These are phyloP conservation scores for Hirschfeldia incana DNA, from an alignment of 345 rosid genomes.

Conservation along the genomic window DNA sequence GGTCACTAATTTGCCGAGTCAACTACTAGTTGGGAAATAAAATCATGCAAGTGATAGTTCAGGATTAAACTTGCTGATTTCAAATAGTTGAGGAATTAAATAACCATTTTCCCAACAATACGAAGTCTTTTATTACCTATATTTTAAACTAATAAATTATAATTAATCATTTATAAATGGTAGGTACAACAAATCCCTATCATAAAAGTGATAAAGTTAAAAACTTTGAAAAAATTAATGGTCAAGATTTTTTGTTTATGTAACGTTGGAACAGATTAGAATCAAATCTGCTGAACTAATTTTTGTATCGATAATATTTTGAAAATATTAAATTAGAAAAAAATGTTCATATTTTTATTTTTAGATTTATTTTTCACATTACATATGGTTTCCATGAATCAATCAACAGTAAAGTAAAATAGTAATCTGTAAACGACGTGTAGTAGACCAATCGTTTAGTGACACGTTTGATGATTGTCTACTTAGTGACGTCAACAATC, in stretches of 20 bases:
- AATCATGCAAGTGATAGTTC: no score
- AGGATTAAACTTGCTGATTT: no score
- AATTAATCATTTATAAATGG: neutral
- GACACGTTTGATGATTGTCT: neutral
- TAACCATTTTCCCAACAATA: no score
- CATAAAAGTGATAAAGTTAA: neutral
- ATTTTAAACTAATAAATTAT: neutral
- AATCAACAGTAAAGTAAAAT: no score
- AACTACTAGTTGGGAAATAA: no score
- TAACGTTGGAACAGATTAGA: neutral
- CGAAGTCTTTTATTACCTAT: neutral
- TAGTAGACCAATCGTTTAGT: neutral
- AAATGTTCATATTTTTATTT: neutral
- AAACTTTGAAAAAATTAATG: neutral
- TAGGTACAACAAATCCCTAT: neutral
- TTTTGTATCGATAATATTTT: neutral
- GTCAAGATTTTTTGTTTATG: neutral
- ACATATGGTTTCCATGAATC: no score
- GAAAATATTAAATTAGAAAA: neutral
- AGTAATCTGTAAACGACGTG: no score
- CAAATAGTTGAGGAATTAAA: no score
- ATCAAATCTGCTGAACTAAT: neutral
- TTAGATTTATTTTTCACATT: no score
- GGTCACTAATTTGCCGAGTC: no score
- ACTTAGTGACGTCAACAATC: conserved; percentile 23